Base-by-base conservation (phyloP, 2,329 filamentous ascomycete genomes). In the Aphanocladium album region DNA sequence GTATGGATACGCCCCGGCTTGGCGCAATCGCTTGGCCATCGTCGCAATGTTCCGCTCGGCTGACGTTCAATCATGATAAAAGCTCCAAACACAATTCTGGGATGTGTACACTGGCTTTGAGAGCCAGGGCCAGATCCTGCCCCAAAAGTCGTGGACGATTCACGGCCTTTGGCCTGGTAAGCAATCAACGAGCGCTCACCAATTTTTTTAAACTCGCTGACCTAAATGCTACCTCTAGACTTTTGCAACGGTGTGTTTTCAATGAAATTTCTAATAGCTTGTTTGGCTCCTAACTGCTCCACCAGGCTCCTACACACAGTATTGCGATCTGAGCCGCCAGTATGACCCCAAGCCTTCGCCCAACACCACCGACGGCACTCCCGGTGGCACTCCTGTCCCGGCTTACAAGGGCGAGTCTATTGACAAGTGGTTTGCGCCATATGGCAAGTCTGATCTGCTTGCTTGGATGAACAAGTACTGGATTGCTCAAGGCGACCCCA, bases 401-500 rank as follows among this genome's bases (percentile, higher is more conserved):
- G 72, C 84, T 0, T 89, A 86, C 72, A 83, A 69, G 1, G 86
- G 86, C 2, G 75, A 80, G 11, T 76, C 78, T 57, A 83, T 89
- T 64, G 79, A 77, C 62, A 82, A 79, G 12, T 88, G 86, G 74
- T 75, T 89, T 60, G 76, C 78, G 66, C 75, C 79, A 0, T 83
- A 87, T 65, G 83, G 82, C 61, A 81, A 80, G 64, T 77, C 77
- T 63, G 85, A 88, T 67, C 76, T 89, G 2, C 78, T 89, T 2
- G 79, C 77, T 2, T 89, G 80, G 74, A 89, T 89, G 86, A 83
- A 85, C 68, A 85, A 80, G 67, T 80, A 67, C 79, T 89, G 86
- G 87, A 78, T 87, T 64, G 79, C 79, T 52, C 83, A 83, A 64
- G 74, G 74, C 62, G 78, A 80, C 53, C 77, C 80, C 16, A 88